Evolutionary conservation across 2,329 filamentous ascomycete genomes (phyloP).

Genomic region (Emmonsia crescens): DNA sequence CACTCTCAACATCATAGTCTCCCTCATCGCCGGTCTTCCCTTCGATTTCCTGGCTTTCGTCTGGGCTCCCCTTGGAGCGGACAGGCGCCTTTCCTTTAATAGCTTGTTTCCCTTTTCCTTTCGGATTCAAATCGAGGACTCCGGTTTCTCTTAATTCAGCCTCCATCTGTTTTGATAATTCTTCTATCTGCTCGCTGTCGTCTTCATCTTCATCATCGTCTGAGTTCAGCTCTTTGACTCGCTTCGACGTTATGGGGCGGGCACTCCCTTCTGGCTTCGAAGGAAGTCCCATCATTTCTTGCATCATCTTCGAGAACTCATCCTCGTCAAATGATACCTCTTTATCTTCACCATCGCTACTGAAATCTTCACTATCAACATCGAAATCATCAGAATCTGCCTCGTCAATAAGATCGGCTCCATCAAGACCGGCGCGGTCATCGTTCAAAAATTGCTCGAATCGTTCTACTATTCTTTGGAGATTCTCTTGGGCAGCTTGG

Average conservation of each 20-base stretch:
- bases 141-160: constrained; percentile 38
- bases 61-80: background rate
- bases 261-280: constrained; percentile 20
- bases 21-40: constrained; percentile 16
- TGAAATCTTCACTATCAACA: constrained; percentile 42
- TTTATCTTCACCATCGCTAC: constrained; percentile 58
- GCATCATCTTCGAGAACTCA: constrained; percentile 79
- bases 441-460: constrained; percentile 90
- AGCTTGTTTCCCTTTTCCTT: constrained; percentile 13
- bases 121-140: constrained; percentile 29
- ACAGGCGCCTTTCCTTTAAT: constrained; percentile 22
- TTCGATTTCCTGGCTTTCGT: constrained; percentile 15
- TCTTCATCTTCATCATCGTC: constrained; percentile 34
- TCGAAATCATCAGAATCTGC: constrained; percentile 56
- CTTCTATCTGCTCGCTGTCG: constrained; percentile 43
- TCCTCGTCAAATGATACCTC: constrained; percentile 73
- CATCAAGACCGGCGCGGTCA: constrained; percentile 67
- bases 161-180: constrained; percentile 37
- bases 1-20: constrained; percentile 48
- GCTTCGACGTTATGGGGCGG: constrained; percentile 14
- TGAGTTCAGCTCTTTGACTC: constrained; percentile 41
- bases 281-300: constrained; percentile 72
- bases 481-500: constrained; percentile 41
- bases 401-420: constrained; percentile 57
- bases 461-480: constrained; percentile 84